Percentiles rank a stretch among this genome's conserved stretches.
Conservation (phyloP, 768 basidiomycete species). For the Amanita rubescens region DNA sequence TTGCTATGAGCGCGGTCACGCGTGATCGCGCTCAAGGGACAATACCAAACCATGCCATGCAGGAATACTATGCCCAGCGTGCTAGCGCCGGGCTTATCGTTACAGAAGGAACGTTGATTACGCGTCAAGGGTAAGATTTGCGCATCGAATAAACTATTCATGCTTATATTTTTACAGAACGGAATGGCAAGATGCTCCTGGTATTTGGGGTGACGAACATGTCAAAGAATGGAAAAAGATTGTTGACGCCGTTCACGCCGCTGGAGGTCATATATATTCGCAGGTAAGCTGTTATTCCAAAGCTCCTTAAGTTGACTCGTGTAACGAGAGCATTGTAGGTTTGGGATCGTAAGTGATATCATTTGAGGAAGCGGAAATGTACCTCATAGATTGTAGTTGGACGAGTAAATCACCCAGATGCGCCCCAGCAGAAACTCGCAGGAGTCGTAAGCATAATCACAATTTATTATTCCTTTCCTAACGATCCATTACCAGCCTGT, state of each 20-base stretch:
- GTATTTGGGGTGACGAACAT: constrained; percentile 40
- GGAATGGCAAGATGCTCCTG: constrained; percentile 37
- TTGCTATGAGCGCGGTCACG: constrained; percentile 33
- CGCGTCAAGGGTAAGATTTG: constrained; percentile 33
- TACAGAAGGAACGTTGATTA: constrained; percentile 32
- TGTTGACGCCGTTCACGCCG: constrained; percentile 38
- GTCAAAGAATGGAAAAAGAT: constrained; percentile 38
- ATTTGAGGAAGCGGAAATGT: not conserved
- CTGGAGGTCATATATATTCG: constrained; percentile 35
- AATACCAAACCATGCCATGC: constrained; percentile 30
- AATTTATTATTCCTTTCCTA: not conserved
- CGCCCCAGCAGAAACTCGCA: constrained; percentile 29
- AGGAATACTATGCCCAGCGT: constrained; percentile 35
- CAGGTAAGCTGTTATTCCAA: constrained; percentile 26
- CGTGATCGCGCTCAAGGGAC: constrained; percentile 30
- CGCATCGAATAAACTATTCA: not conserved
- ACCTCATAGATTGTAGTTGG: constrained; percentile 19
- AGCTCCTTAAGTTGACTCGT: not conserved
- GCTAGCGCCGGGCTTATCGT: constrained; percentile 35
- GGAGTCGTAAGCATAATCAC: constrained; percentile 19
- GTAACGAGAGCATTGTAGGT: constrained; percentile 15
- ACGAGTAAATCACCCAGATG: constrained; percentile 29
- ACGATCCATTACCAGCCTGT: constrained; percentile 28
- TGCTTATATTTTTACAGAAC: constrained; percentile 20
- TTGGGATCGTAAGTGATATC: constrained; percentile 28